These are phyloP conservation scores for Micromonas commoda DNA, from an alignment of 139 green algal species.

Conservation along the genomic window DNA sequence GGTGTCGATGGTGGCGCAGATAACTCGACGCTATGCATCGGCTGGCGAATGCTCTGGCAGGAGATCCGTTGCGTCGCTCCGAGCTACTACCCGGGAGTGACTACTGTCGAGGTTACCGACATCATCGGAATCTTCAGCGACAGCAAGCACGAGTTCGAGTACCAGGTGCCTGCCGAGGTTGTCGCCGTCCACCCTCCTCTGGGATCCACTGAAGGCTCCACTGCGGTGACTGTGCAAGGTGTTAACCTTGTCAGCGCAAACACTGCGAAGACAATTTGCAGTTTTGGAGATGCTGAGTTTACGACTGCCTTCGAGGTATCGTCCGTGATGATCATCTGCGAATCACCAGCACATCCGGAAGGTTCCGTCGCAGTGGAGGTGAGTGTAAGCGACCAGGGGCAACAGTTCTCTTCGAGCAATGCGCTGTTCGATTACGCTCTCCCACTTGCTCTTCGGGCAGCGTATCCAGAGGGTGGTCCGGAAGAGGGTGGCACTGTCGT, in stretches of 20 bases:
- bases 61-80: neutral
- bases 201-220: neutral
- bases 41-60: neutral
- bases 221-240: neutral
- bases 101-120: neutral
- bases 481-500: slow-evolving; percentile 1
- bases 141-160: neutral
- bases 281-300: neutral
- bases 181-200: neutral
- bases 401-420: neutral
- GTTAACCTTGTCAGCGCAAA: neutral
- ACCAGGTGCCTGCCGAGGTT: neutral
- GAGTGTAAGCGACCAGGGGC: neutral
- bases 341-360: neutral
- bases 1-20: no score
- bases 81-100: neutral
- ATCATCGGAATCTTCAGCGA: neutral
- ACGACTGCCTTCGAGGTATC: neutral
- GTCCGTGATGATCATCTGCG: slow-evolving; percentile 6
- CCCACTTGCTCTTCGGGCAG: neutral
- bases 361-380: neutral
- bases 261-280: neutral
- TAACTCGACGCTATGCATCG: no score
- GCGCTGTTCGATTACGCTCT: neutral
- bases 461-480: neutral